A percentile compares a stretch with the other conserved stretches of the same genome.
phyloP scores from a whole-genome alignment of 208 protist genomes.

The Wallacemonas collosoma region DNA sequence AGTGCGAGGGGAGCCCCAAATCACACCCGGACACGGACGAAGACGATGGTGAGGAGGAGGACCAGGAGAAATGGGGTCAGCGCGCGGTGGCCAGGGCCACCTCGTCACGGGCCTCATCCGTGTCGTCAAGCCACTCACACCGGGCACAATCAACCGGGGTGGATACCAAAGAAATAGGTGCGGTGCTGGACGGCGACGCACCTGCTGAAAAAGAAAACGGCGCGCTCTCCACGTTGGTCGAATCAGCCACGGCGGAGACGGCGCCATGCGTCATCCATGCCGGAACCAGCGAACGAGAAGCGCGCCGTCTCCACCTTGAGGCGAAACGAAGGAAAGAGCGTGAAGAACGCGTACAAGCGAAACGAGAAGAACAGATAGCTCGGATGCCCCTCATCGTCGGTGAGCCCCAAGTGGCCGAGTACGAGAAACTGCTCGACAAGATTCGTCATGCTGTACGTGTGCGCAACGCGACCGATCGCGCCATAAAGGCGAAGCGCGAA shows the following conservation, averaged over 20 bases:
- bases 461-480: slow-evolving; percentile 1
- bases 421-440: slow-evolving; percentile 30
- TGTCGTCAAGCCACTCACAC: too few species aligned
- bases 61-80: neutral
- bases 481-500: slow-evolving; percentile 14
- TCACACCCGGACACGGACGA: neutral
- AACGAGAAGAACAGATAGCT: slow-evolving; percentile 14
- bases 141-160: too few species aligned
- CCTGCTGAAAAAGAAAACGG: too few species aligned
- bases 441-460: slow-evolving; percentile 21
- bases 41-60: neutral
- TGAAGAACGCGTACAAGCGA: slow-evolving; percentile 5
- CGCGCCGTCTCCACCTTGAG: neutral
- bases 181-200: too few species aligned
- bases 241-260: neutral
- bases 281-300: neutral
- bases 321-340: neutral
- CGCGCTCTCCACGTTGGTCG: too few species aligned
- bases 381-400: slow-evolving; percentile 51
- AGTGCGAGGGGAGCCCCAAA: neutral
- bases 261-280: neutral
- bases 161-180: too few species aligned
- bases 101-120: too few species aligned
- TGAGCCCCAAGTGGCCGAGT: slow-evolving; percentile 42
- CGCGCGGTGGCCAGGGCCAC: too few species aligned